These are phyloP conservation scores for Anthracocystis walkeri DNA, from an alignment of 1,284 basidiomycete species.

Conservation along the genomic window DNA sequence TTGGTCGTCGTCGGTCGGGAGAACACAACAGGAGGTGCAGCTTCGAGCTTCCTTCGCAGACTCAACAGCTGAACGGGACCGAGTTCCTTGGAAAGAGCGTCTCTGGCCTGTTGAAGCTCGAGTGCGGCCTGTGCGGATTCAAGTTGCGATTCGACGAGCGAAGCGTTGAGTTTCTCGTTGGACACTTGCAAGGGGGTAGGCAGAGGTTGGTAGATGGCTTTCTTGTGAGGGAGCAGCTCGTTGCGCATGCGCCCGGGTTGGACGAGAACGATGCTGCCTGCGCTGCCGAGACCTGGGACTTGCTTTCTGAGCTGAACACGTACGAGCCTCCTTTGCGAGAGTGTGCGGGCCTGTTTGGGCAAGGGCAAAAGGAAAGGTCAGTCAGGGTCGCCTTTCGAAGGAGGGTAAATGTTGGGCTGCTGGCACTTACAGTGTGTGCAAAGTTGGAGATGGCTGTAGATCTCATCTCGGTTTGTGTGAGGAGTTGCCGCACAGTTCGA, in stretches of 20 bases:
- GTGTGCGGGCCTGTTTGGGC: conserved; percentile 32
- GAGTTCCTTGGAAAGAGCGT: conserved; percentile 31
- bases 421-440: conserved; percentile 39
- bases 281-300: conserved; percentile 35
- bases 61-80: conserved; percentile 46
- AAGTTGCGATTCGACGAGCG: conserved; percentile 28
- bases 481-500: conserved; percentile 3
- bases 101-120: conserved; percentile 23
- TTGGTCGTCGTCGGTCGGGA: conserved; percentile 38
- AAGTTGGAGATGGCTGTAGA: conserved; percentile 32
- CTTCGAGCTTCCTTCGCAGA: conserved; percentile 42
- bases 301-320: conserved; percentile 39
- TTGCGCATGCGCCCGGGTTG: conserved; percentile 52
- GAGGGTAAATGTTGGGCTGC: neutral
- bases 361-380: neutral
- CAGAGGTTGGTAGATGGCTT: conserved; percentile 46
- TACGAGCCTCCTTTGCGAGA: conserved; percentile 49
- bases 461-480: conserved; percentile 39
- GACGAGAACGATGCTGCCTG: conserved; percentile 39
- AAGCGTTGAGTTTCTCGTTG: conserved; percentile 15
- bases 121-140: conserved; percentile 25
- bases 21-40: conserved; percentile 28
- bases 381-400: too few relatives aligned
- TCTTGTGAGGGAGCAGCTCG: conserved; percentile 30
- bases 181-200: conserved; percentile 39